Base-by-base conservation (phyloP, 1,139 yeast genomes). In the Komagataea norvegica region DNA sequence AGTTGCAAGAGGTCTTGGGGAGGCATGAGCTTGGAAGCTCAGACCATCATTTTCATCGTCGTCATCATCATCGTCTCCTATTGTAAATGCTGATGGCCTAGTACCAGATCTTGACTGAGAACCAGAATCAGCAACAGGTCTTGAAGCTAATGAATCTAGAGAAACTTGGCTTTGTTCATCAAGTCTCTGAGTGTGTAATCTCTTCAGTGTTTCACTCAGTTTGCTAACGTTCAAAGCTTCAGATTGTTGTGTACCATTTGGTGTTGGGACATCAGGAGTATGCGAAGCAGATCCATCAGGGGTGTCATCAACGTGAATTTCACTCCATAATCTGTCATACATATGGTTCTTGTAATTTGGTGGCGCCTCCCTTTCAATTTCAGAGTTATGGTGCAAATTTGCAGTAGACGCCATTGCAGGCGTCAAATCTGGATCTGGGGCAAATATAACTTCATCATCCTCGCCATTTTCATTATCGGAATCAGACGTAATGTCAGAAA, bases 271-370 rank as follows among this genome's bases (percentile, higher is more conserved):
- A 3, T 35, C 47, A 1, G 64, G 63, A 1, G 62, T 53, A 18
- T 48, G 58, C 2, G 52, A 9, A 8, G 51, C 50, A 2, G 62
- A 57, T 7, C 41, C 45, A 11, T 52, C 54, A 6, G 62, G 61
- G 1, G 62, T 53, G 31, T 59, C 50, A 11, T 56, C 55, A 18
- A 52, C 46, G 4, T 40, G 22, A 4, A 79, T 67, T 40, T 83
- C 95, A 25, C 74, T 69, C 89, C 89, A 89, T 27, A 91, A 63
- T 40, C 88, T 65, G 60, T 91, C 98, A 59, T 85, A 88, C 25
- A 88, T 76, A 57, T 87, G 95, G 44, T 72, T 78, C 46, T 80
- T 88, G 56, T 91, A 91, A 45, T 83, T 72, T 21, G 98, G 98
- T 4, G 97, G 97, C 0, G 96, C 95, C 60, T 79, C 40, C 35